Percentiles rank a stretch among this genome's conserved stretches.
Evolutionary conservation across 2,329 filamentous ascomycete genomes (phyloP).

Genomic region (Pyricularia grisea): DNA sequence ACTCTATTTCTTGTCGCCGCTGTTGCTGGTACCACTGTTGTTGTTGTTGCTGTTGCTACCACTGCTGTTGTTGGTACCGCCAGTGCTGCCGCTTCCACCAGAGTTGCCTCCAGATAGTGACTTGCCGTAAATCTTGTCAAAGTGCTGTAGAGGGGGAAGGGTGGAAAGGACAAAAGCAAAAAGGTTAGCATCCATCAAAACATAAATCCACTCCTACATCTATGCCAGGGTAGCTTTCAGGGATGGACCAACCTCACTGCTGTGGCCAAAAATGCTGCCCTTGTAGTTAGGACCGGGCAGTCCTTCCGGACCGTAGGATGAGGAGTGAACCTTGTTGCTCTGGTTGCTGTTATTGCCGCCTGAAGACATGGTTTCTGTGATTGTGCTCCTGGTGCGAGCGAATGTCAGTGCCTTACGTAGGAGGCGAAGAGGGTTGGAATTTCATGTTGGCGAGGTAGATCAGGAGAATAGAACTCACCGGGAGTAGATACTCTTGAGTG

Average conservation of each 20-base stretch:
- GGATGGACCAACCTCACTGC: neutral
- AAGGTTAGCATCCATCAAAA: neutral
- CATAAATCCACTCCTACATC: neutral
- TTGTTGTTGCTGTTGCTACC: too few species aligned
- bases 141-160: neutral
- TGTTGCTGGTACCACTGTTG: neutral
- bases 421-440: too few species aligned
- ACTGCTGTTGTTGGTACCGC: neutral
- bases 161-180: neutral
- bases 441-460: neutral
- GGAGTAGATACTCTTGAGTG: neutral
- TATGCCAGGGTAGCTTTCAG: neutral
- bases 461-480: neutral
- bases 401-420: neutral
- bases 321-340: neutral
- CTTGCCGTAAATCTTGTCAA: neutral
- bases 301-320: neutral
- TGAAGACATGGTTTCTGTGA: neutral
- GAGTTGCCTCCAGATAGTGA: neutral
- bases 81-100: neutral
- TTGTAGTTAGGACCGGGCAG: neutral
- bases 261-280: neutral
- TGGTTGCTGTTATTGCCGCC: neutral
- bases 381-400: neutral
- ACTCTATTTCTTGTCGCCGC: neutral